A percentile compares a stretch with the other conserved stretches of the same genome.
These are phyloP conservation scores for Yamadazyma mexicana DNA, from an alignment of 1,139 yeast species.

Conservation along the genomic window DNA sequence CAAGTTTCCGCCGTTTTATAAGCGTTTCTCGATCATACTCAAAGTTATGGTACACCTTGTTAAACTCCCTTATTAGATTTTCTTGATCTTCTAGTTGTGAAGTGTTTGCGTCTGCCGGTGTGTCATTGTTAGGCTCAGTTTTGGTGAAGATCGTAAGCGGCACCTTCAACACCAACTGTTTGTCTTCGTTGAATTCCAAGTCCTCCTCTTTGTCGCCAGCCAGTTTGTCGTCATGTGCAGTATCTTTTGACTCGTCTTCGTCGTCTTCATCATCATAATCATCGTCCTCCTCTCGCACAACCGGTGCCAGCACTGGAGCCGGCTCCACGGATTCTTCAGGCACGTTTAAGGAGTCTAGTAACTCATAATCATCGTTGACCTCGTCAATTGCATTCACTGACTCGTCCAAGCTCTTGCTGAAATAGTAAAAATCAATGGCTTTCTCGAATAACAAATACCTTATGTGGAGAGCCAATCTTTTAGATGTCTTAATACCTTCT, in stretches of 20 bases:
- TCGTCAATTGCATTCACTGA: constrained; percentile 30
- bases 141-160: constrained; percentile 27
- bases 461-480: constrained; percentile 59
- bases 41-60: constrained; percentile 76
- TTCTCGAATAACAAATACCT: constrained; percentile 74
- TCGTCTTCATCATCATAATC: constrained; percentile 45
- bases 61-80: constrained; percentile 40
- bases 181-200: constrained; percentile 22
- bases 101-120: constrained; percentile 2
- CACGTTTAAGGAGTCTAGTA: constrained; percentile 33
- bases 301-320: constrained; percentile 10
- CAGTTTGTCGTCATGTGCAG: constrained; percentile 14
- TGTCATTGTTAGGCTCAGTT: constrained; percentile 7
- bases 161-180: constrained; percentile 31
- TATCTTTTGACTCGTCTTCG: constrained; percentile 29
- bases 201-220: background rate
- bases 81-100: constrained; percentile 35
- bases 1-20: constrained; percentile 73
- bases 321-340: constrained; percentile 17
- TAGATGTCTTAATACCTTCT: constrained; percentile 51
- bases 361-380: constrained; percentile 37
- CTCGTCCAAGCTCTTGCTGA: constrained; percentile 28
- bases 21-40: constrained; percentile 82
- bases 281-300: constrained; percentile 36
- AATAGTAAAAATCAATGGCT: constrained; percentile 59